These are phyloP conservation scores for Tagetes patula DNA, from an alignment of 129 eudicot genomes.

Conservation along the genomic window DNA sequence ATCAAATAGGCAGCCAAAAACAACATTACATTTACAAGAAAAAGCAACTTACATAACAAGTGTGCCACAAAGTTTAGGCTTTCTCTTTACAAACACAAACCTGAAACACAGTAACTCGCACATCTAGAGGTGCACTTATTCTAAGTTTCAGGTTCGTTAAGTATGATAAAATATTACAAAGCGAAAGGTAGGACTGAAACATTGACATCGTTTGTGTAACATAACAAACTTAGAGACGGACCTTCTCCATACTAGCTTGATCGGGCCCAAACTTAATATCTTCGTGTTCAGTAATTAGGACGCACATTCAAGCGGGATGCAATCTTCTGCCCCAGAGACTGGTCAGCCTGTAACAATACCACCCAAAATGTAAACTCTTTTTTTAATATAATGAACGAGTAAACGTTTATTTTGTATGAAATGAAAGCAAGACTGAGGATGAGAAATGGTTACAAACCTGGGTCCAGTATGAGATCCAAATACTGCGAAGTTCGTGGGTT, in stretches of 20 bases:
- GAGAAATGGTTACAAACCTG: conserved; percentile 44
- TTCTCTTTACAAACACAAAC: conserved; percentile 42
- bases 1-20: conserved; percentile 17
- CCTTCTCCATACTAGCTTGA: conserved; percentile 27
- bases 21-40: conserved; percentile 19
- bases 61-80: conserved; percentile 36
- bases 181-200: conserved; percentile 22
- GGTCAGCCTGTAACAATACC: conserved; percentile 58
- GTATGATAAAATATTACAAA: conserved; percentile 28
- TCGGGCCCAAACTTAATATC: conserved; percentile 4
- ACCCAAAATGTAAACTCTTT: not conserved
- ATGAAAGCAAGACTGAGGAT: not conserved
- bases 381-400: no score
- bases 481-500: conserved; percentile 85
- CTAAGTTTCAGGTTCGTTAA: conserved; percentile 38
- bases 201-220: conserved; percentile 24
- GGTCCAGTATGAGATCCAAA: conserved; percentile 88
- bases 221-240: conserved; percentile 32
- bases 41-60: conserved; percentile 40
- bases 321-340: conserved; percentile 83
- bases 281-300: conserved; percentile 53
- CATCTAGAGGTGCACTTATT: conserved; percentile 40
- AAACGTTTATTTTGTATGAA: not conserved
- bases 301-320: conserved; percentile 78
- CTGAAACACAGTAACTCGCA: conserved; percentile 37